phyloP scores from a whole-genome alignment of 2,329 filamentous ascomycete genomes.

The Diaporthe velutina region DNA sequence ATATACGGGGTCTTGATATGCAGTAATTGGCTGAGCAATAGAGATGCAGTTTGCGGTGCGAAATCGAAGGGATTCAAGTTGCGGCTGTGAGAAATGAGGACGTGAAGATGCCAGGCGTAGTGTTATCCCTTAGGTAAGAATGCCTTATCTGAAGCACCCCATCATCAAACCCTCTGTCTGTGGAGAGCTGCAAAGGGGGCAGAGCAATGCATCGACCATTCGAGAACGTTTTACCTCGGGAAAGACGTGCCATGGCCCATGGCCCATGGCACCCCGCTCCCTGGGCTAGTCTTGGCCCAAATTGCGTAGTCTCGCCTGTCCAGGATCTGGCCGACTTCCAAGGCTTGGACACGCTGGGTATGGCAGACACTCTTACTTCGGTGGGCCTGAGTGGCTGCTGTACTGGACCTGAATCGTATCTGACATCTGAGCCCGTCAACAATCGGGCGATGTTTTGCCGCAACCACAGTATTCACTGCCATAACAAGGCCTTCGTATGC shows the following conservation, averaged over 20 bases:
- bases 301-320: background rate
- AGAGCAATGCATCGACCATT: background rate
- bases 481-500: background rate
- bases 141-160: constrained; percentile 16
- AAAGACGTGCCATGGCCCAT: background rate
- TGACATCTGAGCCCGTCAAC: background rate
- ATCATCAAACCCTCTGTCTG: background rate
- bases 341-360: constrained; percentile 9
- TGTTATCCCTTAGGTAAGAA: constrained; percentile 12
- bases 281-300: background rate
- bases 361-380: background rate
- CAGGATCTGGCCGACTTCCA: background rate
- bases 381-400: background rate
- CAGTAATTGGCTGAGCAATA: background rate
- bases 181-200: background rate
- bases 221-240: background rate
- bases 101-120: background rate
- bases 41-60: background rate
- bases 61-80: background rate
- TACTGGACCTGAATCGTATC: background rate
- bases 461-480: background rate
- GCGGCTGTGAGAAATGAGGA: too few relatives aligned
- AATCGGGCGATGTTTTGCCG: background rate
- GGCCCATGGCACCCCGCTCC: background rate
- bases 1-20: background rate